These are phyloP conservation scores for Cladosporium sp. DNA, from an alignment of 2,329 filamentous ascomycete species.

Conservation along the genomic window DNA sequence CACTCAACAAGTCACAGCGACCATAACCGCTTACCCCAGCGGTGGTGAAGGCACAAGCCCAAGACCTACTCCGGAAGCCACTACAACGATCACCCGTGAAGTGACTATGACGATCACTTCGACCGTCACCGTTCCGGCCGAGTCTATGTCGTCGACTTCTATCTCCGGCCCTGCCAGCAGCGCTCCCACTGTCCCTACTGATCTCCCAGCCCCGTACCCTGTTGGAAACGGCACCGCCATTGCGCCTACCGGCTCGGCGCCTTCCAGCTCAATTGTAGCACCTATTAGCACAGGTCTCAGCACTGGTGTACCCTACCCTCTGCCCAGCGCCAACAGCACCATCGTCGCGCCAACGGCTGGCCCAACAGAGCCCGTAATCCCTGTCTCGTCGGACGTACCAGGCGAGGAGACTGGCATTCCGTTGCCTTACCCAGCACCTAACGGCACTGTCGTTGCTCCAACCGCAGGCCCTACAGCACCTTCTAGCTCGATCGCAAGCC, in stretches of 20 bases:
- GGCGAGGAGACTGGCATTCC: background rate
- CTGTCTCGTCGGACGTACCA: background rate
- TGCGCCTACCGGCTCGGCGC: background rate
- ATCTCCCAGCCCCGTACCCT: slow-evolving; percentile 8
- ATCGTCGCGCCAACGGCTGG: background rate
- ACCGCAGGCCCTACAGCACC: background rate
- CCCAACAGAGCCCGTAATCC: background rate
- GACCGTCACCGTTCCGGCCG: slow-evolving; percentile 3
- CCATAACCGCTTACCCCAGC: slow-evolving; percentile 1
- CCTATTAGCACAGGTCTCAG: background rate
- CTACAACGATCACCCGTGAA: slow-evolving; percentile 2
- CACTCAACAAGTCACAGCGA: slow-evolving; percentile 1
- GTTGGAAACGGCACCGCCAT: slow-evolving; percentile 1
- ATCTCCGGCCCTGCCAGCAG: background rate
- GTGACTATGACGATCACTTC: background rate
- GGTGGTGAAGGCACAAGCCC: background rate
- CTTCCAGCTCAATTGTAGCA: slow-evolving; percentile 4
- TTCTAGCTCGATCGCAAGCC: slow-evolving; percentile 1
- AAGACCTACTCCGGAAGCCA: background rate
- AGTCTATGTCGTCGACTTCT: background rate
- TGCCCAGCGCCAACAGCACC: slow-evolving; percentile 1
- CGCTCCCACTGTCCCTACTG: background rate
- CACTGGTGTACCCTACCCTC: slow-evolving; percentile 5
- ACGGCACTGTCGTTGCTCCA: slow-evolving; percentile 7
- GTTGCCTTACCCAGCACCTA: slow-evolving; percentile 3